phyloP scores from a whole-genome alignment of 345 rosid species.

The Pseudoturritis turrita region DNA sequence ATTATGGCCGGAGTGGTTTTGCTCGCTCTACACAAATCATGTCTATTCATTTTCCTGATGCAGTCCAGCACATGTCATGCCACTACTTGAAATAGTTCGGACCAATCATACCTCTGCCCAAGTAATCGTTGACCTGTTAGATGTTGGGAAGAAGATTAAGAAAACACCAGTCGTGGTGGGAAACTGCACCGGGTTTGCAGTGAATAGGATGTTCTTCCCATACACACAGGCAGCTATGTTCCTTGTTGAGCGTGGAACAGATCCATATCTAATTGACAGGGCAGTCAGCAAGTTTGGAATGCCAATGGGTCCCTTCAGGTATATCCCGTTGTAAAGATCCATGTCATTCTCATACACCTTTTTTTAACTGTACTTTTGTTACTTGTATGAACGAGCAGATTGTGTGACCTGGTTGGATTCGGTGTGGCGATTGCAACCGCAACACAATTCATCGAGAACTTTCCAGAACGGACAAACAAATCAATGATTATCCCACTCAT shows the following conservation, averaged over 20 bases:
- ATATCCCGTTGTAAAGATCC: constrained; percentile 2
- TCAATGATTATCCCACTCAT: constrained; percentile 79
- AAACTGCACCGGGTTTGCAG: constrained; percentile 98
- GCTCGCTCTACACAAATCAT: constrained; percentile 6
- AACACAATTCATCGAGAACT: constrained; percentile 69
- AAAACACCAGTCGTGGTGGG: constrained; percentile 96
- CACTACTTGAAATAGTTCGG: constrained; percentile 89
- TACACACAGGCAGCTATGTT: constrained; percentile 76
- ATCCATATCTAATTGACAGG: constrained; percentile 69
- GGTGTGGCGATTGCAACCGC: constrained; percentile 88
- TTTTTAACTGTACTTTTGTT: neutral
- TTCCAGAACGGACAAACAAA: constrained; percentile 76
- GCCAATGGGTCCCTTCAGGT: constrained; percentile 99
- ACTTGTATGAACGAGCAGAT: constrained; percentile 38
- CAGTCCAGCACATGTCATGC: constrained; percentile 98
- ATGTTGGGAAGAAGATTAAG: constrained; percentile 84
- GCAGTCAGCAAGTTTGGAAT: constrained; percentile 87
- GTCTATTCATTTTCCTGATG: constrained; percentile 31
- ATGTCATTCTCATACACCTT: neutral
- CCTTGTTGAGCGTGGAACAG: constrained; percentile 81
- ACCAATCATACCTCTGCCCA: constrained; percentile 85
- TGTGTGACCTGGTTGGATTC: constrained; percentile 87
- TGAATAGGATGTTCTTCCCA: constrained; percentile 97
- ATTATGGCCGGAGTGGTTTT: neutral
- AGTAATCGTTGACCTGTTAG: constrained; percentile 80